Conservation (phyloP, 2,329 filamentous ascomycete genomes). For the Calonectria naviculata region DNA sequence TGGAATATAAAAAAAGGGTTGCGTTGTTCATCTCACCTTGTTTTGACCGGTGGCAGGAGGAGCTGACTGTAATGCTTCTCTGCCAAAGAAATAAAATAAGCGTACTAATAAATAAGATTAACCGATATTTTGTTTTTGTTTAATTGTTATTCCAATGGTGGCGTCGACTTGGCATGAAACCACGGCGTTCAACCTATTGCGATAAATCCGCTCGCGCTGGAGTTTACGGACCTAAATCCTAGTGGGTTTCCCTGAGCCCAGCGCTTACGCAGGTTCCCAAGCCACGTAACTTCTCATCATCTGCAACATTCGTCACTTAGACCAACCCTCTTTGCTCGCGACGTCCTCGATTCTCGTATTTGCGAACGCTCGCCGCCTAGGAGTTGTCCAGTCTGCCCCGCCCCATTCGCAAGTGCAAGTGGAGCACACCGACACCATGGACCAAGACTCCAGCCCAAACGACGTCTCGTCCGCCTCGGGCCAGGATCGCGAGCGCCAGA, state of each 20-base stretch:
- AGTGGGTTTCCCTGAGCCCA: not conserved
- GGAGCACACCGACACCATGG: slow-evolving; percentile 10
- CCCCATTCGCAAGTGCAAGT: slow-evolving; percentile 3
- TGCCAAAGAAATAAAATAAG: not conserved
- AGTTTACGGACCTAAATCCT: not conserved
- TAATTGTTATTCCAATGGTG: not conserved
- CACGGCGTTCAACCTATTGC: not conserved
- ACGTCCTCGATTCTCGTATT: not conserved
- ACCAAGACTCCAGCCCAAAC: slow-evolving; percentile 35
- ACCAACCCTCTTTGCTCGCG: not conserved
- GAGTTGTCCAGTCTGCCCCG: not conserved
- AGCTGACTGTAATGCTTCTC: not conserved
- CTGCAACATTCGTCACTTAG: not conserved
- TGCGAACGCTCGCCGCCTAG: not conserved
- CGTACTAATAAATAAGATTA: not conserved
- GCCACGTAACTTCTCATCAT: slow-evolving; percentile 10
- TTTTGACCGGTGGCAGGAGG: not conserved
- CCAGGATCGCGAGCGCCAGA: slow-evolving; percentile 40
- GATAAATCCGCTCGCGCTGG: not conserved
- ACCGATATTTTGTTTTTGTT: not conserved
- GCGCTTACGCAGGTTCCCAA: not conserved
- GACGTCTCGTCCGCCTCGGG: slow-evolving; percentile 34
- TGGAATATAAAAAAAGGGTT: slow-evolving; percentile 19
- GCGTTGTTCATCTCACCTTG: not conserved
- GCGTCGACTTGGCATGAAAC: not conserved